Evolutionary conservation across 495 filamentous ascomycete genomes (phyloP).

Genomic region (Xylaria nigripes): DNA sequence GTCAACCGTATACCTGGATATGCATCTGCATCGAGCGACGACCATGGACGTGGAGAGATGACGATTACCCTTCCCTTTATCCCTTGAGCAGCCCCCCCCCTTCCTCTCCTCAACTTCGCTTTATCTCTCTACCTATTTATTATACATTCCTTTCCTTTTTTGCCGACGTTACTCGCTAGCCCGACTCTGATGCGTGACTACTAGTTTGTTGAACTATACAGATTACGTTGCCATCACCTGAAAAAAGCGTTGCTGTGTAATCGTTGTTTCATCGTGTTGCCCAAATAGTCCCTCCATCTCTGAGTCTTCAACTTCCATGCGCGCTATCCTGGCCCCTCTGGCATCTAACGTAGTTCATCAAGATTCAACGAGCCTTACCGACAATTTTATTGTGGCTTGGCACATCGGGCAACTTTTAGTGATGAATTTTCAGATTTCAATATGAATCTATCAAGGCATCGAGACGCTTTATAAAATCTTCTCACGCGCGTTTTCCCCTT

Average conservation of each 20-base stretch:
- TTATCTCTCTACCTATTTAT: background rate
- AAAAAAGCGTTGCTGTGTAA: background rate
- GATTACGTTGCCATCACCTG: background rate
- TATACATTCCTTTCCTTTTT: background rate
- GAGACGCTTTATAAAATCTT: background rate
- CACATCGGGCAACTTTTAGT: background rate
- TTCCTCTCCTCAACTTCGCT: background rate
- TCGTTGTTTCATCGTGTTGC: background rate
- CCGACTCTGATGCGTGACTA: background rate
- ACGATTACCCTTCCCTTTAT: too few species aligned
- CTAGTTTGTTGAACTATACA: background rate
- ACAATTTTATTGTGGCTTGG: background rate
- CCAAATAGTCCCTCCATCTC: background rate
- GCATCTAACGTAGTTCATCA: background rate
- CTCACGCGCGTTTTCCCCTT: background rate
- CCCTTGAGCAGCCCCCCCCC: background rate
- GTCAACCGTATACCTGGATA: too few species aligned
- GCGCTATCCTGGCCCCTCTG: background rate
- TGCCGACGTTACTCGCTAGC: background rate
- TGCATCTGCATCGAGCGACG: too few species aligned
- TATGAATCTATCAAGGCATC: background rate
- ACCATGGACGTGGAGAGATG: too few species aligned
- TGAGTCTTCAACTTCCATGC: background rate
- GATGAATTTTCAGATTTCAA: background rate
- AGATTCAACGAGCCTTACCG: background rate